phyloP scores from a whole-genome alignment of 2,329 filamentous ascomycete species.

The Exserohilum rostratum region DNA sequence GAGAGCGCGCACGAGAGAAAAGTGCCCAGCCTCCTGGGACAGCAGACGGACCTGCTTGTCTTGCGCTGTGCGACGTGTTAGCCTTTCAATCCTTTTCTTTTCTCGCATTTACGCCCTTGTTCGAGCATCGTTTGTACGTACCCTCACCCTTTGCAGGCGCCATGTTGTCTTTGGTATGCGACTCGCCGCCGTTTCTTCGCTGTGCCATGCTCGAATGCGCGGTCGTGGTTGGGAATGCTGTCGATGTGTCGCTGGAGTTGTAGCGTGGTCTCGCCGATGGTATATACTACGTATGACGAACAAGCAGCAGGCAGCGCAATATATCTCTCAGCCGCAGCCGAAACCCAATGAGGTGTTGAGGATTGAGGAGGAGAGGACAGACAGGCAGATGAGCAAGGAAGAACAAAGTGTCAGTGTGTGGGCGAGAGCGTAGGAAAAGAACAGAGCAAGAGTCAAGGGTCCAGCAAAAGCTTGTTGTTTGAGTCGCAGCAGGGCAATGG shows the following conservation, averaged over 20 bases:
- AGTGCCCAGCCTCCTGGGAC: conserved; percentile 73
- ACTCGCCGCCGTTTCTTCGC: conserved; percentile 15
- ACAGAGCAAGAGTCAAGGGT: background rate
- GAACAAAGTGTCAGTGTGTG: background rate
- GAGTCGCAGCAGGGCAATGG: background rate
- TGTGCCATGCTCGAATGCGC: conserved; percentile 11
- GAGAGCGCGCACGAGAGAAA: conserved; percentile 65
- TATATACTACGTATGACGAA: background rate
- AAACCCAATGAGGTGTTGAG: background rate
- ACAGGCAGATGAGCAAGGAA: background rate
- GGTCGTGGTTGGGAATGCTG: background rate
- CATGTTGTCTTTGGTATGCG: conserved; percentile 48
- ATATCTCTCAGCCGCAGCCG: background rate
- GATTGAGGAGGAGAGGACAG: too few species aligned
- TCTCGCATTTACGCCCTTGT: background rate
- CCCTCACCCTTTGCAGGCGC: conserved; percentile 51
- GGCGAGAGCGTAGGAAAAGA: background rate
- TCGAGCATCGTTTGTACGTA: conserved; percentile 35
- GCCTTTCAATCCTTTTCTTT: background rate
- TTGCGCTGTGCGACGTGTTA: conserved; percentile 55
- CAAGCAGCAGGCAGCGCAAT: background rate
- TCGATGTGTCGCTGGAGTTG: background rate
- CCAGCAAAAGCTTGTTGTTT: conserved; percentile 26
- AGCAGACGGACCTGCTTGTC: conserved; percentile 81
- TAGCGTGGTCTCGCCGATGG: background rate